Conservation (phyloP, 306 rosid species). For the Trifolium pratense region DNA sequence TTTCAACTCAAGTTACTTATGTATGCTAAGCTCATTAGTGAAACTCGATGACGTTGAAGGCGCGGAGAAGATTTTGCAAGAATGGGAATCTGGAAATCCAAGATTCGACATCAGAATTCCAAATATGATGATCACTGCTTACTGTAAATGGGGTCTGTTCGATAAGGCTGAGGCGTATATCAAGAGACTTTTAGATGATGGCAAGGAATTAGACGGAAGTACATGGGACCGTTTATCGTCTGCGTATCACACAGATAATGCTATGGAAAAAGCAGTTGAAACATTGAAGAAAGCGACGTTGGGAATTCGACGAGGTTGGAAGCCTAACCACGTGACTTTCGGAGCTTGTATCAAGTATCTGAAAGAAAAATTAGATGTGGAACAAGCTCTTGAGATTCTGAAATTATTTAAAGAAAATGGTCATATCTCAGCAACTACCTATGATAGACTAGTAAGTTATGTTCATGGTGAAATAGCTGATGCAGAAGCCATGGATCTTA, state of each 20-base stretch:
- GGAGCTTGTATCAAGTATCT: constrained; percentile 57
- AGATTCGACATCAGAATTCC: constrained; percentile 60
- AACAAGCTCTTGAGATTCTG: constrained; percentile 54
- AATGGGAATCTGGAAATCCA: constrained; percentile 60
- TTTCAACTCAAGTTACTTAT: constrained; percentile 53
- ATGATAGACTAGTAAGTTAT: constrained; percentile 46
- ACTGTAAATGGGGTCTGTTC: constrained; percentile 59
- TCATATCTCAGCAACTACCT: constrained; percentile 35
- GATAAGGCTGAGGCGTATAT: constrained; percentile 62
- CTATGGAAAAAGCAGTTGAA: constrained; percentile 66
- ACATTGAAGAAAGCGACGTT: constrained; percentile 53
- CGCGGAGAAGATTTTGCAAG: constrained; percentile 64
- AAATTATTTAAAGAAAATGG: constrained; percentile 41
- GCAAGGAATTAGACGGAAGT: constrained; percentile 51
- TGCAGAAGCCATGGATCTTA: constrained; percentile 40
- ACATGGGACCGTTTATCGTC: constrained; percentile 58
- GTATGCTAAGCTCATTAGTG: constrained; percentile 62
- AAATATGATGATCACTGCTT: constrained; percentile 56
- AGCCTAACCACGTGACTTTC: constrained; percentile 40
- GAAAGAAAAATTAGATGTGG: constrained; percentile 62
- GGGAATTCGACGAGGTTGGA: constrained; percentile 43
- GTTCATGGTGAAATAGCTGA: constrained; percentile 40
- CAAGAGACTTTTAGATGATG: constrained; percentile 52
- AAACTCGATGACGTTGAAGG: constrained; percentile 70
- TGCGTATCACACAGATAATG: constrained; percentile 48